Base-by-base conservation (phyloP, 169 alveolate species). In the Eimeria acervulina region DNA sequence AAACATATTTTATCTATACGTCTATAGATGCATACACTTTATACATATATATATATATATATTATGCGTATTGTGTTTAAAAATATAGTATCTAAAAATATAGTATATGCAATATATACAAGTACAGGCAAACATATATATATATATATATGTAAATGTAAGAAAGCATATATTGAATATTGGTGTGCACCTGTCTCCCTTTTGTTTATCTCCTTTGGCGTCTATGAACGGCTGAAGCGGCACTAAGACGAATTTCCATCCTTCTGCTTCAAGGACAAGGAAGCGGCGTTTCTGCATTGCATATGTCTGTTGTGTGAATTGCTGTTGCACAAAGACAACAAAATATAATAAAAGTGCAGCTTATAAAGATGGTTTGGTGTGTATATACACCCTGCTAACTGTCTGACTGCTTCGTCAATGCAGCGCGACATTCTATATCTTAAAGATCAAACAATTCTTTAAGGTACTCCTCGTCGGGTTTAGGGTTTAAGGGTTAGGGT, bases 221-320 rank as follows among this genome's bases (percentile, higher is more conserved):
- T 74, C 85, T 31, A 31, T 21, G 85, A 15, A 74, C 36, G 85
- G 44, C 15, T 13, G 36, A 19, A 74, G 52, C 10, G 85, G 85
- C 85, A 74, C n/a, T 19, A 74, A 52, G 12, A 74, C 38, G 21
- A 74, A 15, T 36, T 74, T 28, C 85, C 85, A 74, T 13, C 85
- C 85, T 31, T 74, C 85, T 26, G 44, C 85, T n/a, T 31, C 26
- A 28, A 68, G 38, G 68, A 55, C 21, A 21, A 55, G 68, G 31
- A 23, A n/a, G n/a, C 85, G 44, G 17, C 33, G 6, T 8, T n/a
- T 74, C 52, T 74, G 40, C 52, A 15, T 19, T 7, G 59, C 85
- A n/a, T 33, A 74, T 0, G 85, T 31, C 26, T 38, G 28, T 36
- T 74, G 85, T 1, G 40, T 13, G 26, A 74, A 74, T 74, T 74